Base-by-base conservation (phyloP, 495 filamentous ascomycete genomes). In the Aspergillus avenaceus region DNA sequence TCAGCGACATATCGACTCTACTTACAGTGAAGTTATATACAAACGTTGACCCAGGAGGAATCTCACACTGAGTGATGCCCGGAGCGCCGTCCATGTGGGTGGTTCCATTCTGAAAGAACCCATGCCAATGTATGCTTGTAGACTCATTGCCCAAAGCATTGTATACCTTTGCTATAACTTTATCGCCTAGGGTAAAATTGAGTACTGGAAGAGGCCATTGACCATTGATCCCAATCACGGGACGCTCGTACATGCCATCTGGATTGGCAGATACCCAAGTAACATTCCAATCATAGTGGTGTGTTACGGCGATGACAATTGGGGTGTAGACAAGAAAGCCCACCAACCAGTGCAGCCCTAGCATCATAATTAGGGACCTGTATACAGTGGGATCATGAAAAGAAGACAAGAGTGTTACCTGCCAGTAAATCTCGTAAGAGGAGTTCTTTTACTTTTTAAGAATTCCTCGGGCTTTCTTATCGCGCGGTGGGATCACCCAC, bases 231-330 rank as follows among this genome's bases (percentile, higher is more conserved):
- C 86, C 86, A 59, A 95, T 90, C 5, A 81, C 81, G 31, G 80
- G 79, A 11, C 89, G 77, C 1, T 81, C 74, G 18, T 73, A 67
- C 31, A 78, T 61, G 13, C 84, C 86, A 68, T 95, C 90, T 3
- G 90, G 90, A 60, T 90, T 92, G 8, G 85, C 82, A 23, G 72
- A 83, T 5, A 90, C 83, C 90, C 91, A 95, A 24, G 78, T 77
- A 51, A 92, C 77, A 59, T 87, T 85, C 70, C 87, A 95, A 64
- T 95, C 76, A 61, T 89, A 86, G 21, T 76, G 83, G 46, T 90
- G 32, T 2, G 32, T 36, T 14, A 14, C 18, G 32, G 32, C 32
- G 18, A 13, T 16, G 13, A 16, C 32, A 3, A 8, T 14, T 16
- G 18, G 32, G 18, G 18, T 36, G 32, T 36, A 14, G 32, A 36